Evolutionary conservation across 2,329 filamentous ascomycete species (phyloP).

Genomic region (Oidium heveae): DNA sequence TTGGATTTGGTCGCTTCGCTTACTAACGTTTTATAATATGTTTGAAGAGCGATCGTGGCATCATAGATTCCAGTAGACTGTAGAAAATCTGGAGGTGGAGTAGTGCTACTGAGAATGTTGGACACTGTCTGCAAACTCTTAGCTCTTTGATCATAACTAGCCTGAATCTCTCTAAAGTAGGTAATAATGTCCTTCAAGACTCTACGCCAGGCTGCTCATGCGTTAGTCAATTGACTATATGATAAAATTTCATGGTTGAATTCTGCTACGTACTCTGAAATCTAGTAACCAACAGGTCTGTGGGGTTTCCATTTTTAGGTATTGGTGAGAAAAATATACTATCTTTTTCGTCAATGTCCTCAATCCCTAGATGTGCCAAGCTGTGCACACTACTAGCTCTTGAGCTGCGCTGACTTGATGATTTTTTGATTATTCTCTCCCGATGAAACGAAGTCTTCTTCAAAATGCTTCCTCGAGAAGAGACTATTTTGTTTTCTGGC

Average conservation of each 20-base stretch:
- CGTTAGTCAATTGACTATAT: background rate
- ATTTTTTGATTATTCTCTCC: constrained; percentile 50
- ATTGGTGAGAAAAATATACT: constrained; percentile 80
- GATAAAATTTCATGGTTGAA: background rate
- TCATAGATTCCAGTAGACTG: constrained; percentile 66
- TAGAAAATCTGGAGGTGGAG: constrained; percentile 51
- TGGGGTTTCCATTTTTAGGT: constrained; percentile 66
- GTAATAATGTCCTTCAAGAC: constrained; percentile 80
- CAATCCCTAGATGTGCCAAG: constrained; percentile 42
- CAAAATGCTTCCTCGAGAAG: constrained; percentile 51
- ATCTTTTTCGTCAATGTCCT: constrained; percentile 43
- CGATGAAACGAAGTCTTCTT: constrained; percentile 65
- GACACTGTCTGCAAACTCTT: constrained; percentile 66
- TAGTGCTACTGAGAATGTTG: constrained; percentile 60
- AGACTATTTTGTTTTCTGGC: constrained; percentile 13
- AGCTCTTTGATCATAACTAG: constrained; percentile 61
- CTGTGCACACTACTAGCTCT: constrained; percentile 72
- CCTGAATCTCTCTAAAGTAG: constrained; percentile 82
- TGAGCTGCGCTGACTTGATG: constrained; percentile 55
- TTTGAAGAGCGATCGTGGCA: constrained; percentile 53
- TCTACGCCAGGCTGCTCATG: constrained; percentile 59
- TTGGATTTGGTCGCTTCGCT: constrained; percentile 65
- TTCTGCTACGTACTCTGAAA: constrained; percentile 46
- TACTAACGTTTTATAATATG: constrained; percentile 61
- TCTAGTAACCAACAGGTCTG: constrained; percentile 60